phyloP scores from a whole-genome alignment of 768 basidiomycete genomes.

The Phylloporus arenicola region DNA sequence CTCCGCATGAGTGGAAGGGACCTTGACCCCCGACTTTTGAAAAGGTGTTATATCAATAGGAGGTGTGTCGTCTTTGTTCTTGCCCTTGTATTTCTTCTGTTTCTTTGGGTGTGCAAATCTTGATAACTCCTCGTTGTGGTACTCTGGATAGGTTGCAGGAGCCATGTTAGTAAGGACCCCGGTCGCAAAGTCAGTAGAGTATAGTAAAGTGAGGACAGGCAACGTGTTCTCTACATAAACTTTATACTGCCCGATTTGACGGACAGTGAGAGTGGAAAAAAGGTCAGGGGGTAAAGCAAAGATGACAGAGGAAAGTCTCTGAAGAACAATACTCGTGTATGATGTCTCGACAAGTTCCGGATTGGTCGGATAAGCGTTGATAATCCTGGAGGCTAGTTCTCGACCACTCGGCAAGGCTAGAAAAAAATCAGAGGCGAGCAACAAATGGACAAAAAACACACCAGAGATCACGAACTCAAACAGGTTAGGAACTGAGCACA shows the following conservation, averaged over 20 bases:
- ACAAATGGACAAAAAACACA: conserved; percentile 2
- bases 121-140: neutral
- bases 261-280: too few species aligned
- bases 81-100: conserved; percentile 27
- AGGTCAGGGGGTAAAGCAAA: conserved; percentile 18
- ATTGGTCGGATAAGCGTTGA: conserved; percentile 31
- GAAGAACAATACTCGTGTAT: conserved; percentile 18
- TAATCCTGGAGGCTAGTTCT: conserved; percentile 24
- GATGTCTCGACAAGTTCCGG: conserved; percentile 22
- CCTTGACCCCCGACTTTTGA: conserved; percentile 19
- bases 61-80: conserved; percentile 5
- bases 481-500: conserved; percentile 22
- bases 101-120: conserved; percentile 10
- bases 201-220: conserved; percentile 17
- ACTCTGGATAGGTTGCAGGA: neutral
- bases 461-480: conserved; percentile 30
- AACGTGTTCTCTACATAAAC: conserved; percentile 21
- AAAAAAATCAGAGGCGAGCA: neutral
- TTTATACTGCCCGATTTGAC: conserved; percentile 17
- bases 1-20: conserved; percentile 25
- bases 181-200: conserved; percentile 7
- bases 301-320: conserved; percentile 21
- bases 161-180: neutral
- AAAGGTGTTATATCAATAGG: conserved; percentile 28
- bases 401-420: conserved; percentile 12